Percentiles rank a stretch among this genome's conserved stretches.
Conservation (phyloP, 2,329 filamentous ascomycete species). For the Alternaria panax region DNA sequence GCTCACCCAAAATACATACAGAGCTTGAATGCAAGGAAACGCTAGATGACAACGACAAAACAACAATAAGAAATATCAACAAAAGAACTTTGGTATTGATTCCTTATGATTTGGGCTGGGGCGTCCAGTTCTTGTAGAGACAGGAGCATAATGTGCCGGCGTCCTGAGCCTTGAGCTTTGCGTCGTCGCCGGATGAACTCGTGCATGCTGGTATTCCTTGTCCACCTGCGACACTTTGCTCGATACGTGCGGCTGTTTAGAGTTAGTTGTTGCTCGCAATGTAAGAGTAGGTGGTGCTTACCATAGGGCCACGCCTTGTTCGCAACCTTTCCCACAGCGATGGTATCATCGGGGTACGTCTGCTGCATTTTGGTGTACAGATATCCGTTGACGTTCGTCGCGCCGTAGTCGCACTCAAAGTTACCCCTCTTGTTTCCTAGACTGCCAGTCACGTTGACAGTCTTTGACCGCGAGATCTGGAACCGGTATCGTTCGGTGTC, state of each 20-base stretch:
- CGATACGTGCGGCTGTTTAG: constrained; percentile 60
- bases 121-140: constrained; percentile 55
- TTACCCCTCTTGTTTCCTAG: constrained; percentile 56
- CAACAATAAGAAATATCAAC: not conserved
- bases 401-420: constrained; percentile 65
- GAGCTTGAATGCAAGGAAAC: constrained; percentile 14
- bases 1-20: constrained; percentile 6
- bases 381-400: constrained; percentile 63
- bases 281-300: constrained; percentile 18
- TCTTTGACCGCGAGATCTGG: constrained; percentile 61
- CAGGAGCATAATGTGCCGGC: constrained; percentile 53
- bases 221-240: constrained; percentile 60
- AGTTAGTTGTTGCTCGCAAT: constrained; percentile 10
- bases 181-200: constrained; percentile 47
- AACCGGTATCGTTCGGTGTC: constrained; percentile 66
- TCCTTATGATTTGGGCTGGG: constrained; percentile 19
- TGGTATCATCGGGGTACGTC: constrained; percentile 46
- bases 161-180: constrained; percentile 48
- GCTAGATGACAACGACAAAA: constrained; percentile 3
- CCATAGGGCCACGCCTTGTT: constrained; percentile 48
- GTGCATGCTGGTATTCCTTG: constrained; percentile 63
- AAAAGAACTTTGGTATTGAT: not conserved
- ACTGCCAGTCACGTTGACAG: constrained; percentile 58
- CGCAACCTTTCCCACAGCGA: constrained; percentile 36
- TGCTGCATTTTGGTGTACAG: constrained; percentile 66